Conservation (phyloP, 2,329 filamentous ascomycete species). For the Exophiala viscosa region DNA sequence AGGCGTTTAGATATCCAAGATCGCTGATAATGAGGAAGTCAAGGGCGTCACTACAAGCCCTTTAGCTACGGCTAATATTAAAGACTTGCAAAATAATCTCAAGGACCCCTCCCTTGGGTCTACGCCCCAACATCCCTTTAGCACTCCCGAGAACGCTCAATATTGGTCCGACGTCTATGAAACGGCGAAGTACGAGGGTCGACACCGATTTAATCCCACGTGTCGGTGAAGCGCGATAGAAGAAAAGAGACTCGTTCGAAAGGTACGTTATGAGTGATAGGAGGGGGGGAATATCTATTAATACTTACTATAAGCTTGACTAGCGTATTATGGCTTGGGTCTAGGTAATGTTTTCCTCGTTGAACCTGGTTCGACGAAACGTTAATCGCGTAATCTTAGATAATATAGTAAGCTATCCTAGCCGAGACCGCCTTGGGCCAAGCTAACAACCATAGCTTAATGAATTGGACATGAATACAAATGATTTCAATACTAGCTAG, state of each 20-base stretch:
- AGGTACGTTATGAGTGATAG: neutral
- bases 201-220: constrained; percentile 40
- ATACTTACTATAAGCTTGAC: constrained; percentile 24
- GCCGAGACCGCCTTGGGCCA: neutral
- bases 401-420: constrained; percentile 44
- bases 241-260: constrained; percentile 25
- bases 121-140: constrained; percentile 38
- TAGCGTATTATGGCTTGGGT: constrained; percentile 28
- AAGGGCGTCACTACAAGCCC: neutral
- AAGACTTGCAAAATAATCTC: neutral
- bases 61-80: neutral
- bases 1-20: neutral
- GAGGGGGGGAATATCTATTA: neutral
- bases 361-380: constrained; percentile 56
- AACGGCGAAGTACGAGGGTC: constrained; percentile 47
- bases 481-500: constrained; percentile 51
- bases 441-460: constrained; percentile 32
- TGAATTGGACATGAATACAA: constrained; percentile 38
- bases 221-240: constrained; percentile 19
- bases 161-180: constrained; percentile 55
- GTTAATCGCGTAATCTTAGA: constrained; percentile 48
- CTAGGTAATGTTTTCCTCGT: constrained; percentile 55
- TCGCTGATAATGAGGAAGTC: neutral
- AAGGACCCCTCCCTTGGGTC: constrained; percentile 5
- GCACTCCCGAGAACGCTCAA: constrained; percentile 50